A percentile compares a stretch with the other conserved stretches of the same genome.
These are phyloP conservation scores for Gaillardinia entomophila DNA, from an alignment of 805 yeast species.

Conservation along the genomic window DNA sequence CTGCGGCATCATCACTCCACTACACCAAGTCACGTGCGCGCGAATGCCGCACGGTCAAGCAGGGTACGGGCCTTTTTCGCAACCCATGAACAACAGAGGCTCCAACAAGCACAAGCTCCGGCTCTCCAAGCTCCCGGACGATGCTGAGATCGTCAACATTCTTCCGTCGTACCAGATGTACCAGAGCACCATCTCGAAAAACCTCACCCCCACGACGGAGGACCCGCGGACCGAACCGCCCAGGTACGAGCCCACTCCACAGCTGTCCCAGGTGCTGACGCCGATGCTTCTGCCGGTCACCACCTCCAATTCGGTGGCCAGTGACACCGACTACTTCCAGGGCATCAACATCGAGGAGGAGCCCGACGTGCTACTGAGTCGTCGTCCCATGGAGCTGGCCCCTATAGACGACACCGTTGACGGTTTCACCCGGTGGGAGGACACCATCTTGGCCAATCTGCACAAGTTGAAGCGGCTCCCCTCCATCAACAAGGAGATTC, in stretches of 20 bases:
- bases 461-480: conserved; percentile 27
- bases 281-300: conserved; percentile 1
- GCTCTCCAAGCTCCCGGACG: conserved; percentile 14
- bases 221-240: conserved; percentile 27
- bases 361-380: conserved; percentile 6
- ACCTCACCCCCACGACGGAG: conserved; percentile 25
- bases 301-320: conserved; percentile 3
- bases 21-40: not conserved
- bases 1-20: not conserved
- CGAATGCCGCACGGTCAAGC: not conserved
- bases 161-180: conserved; percentile 38
- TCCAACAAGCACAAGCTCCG: conserved; percentile 13
- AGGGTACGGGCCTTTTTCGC: not conserved
- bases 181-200: conserved; percentile 31
- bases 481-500: conserved; percentile 19
- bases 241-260: conserved; percentile 24
- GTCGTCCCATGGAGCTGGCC: conserved; percentile 4
- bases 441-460: conserved; percentile 30
- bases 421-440: conserved; percentile 22
- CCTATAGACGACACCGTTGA: conserved; percentile 11
- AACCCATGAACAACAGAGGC: conserved; percentile 9
- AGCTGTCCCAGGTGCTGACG: conserved; percentile 4
- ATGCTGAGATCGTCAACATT: conserved; percentile 26
- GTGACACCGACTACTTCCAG: conserved; percentile 13
- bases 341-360: conserved; percentile 11